Evolutionary conservation across 306 rosid species (phyloP), one percentile per base, ranked within the genome.

Genomic region (Acacia confusa): DNA sequence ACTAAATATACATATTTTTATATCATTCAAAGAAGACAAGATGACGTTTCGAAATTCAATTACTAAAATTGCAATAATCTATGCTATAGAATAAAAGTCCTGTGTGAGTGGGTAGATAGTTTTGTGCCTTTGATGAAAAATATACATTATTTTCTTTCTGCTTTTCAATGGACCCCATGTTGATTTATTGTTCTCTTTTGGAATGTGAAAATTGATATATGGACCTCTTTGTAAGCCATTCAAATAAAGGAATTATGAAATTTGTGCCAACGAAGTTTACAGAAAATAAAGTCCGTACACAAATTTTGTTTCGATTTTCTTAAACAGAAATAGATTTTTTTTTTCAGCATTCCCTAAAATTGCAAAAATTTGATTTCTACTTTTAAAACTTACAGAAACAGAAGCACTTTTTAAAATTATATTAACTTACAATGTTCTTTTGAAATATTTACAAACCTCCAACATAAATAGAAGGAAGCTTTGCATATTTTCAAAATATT

Each of bases 201-300:
- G 52, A 69, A n/a, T 69, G 16, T 69, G 74, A 10, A 36, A 4
- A 19, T 20, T 34, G 50, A 68, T 11, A 40, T 20, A n/a, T 43
- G 50, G n/a, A 12, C 50, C 73, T 47, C 47, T 17, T 7, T 15
- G 5, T 36, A 28, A 69, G 0, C 73, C 9, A 20, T 41, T 19
- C 74, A 69, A 11, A 22, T 43, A 73, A 73, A 30, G 77, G 64
- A 19, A 50, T 73, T 50, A 40, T 73, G 45, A 73, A 50, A 28
- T 32, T 48, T 70, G 76, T 28, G 24, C 61, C 20, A 48, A 7
- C 32, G 24, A 71, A 40, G 32, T n/a, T 41, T 69, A 32, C 16
- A 15, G 75, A 19, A 12, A 45, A 25, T 50, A 16, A 50, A 4
- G 40, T 36, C 40, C 40, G 6, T 17, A 50, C 57, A 22, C 2